Evolutionary conservation across 805 yeast species (phyloP), one percentile per base, ranked within the genome.

Genomic region (Candida broadrunensis): DNA sequence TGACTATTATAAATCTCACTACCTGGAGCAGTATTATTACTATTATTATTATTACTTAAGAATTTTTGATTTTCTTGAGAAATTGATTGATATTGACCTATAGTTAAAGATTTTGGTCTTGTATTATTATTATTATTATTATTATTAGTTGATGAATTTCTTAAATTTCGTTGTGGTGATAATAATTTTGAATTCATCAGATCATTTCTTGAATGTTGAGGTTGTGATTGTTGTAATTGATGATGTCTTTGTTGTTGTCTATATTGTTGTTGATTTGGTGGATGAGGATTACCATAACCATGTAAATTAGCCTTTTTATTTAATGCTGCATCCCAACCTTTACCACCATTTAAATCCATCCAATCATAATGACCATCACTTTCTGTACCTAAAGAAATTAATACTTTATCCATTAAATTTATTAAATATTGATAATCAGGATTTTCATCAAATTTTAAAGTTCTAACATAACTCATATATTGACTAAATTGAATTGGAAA

Each of bases 281-380:
- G 97, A 52, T 83, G 85, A 47, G 97, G 96, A 62, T 89, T 93
- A 26, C 97, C 97, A 62, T 90, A 90, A 33, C 98, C 98, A 63
- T 90, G 97, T 48, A 90, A 69, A 57, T 90, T 90, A 40, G 97
- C 95, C 64, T 90, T 90, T 61, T 88, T 89, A 65, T 89, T 89
- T 47, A 85, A 80, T 15, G 85, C 72, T 23, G 87, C 78, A 66
- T 93, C 98, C 96, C 97, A 91, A 39, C 98, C 98, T 61, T 83
- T 82, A 45, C 98, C 98, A 42, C 86, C 88, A 61, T 93, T 93
- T 52, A 93, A 73, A 55, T 85, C 86, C 96, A 89, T 88, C 99
- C 99, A 93, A 70, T 93, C 99, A 65, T 89, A 93, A 56, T 87
- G 90, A 35, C 87, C 95, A 65, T 93, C 97, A 32, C 44, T 54